Base-by-base conservation (phyloP, 345 rosid species). In the Anacardium occidentale region DNA sequence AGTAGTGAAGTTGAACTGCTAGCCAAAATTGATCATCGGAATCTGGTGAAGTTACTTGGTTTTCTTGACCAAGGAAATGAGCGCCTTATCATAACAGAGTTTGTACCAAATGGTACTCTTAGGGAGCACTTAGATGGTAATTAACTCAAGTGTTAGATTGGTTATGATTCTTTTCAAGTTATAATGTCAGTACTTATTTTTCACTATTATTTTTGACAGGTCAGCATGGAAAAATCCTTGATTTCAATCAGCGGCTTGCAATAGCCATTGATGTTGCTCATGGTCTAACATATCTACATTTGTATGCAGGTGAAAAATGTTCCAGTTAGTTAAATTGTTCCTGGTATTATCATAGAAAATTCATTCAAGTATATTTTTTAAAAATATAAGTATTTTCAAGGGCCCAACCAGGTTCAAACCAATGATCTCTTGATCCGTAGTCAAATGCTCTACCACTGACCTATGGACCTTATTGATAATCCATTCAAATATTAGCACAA, bases 121-220 rank as follows among this genome's bases (percentile, higher is more conserved):
- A 85, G 99, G 75, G 98, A 91, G 59, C 98, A 90, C 81, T 84
- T 95, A 85, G 98, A 95, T 82, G 97, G 99, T 95, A 83, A 85
- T 90, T 63, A 48, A 63, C 55, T 64, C 56, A 25, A 18, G n/a
- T 25, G 11, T 44, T 29, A 40, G 56, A 21, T 77, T 18, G 56
- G n/a, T 4, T 0, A 2, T 37, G n/a, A 18, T 75, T 63, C 51
- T 67, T 29, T 71, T 40, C 62, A 37, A 64, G 61, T 53, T 15
- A 57, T 51, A 15, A 52, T 55, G 60, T 63, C 14, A 10, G 53
- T 26, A 24, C 53, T 25, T 57, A 76, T 54, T 10, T 58, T 75
- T 58, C 48, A 10, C 34, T 48, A 56, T 55, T 71, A 42, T 8
- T 37, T 37, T 40, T 61, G 72, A 74, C 86, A 95, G 99, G 90